Evolutionary conservation across 1,284 basidiomycete genomes (phyloP), one percentile per base, ranked within the genome.

Genomic region (Trametes sp.): DNA sequence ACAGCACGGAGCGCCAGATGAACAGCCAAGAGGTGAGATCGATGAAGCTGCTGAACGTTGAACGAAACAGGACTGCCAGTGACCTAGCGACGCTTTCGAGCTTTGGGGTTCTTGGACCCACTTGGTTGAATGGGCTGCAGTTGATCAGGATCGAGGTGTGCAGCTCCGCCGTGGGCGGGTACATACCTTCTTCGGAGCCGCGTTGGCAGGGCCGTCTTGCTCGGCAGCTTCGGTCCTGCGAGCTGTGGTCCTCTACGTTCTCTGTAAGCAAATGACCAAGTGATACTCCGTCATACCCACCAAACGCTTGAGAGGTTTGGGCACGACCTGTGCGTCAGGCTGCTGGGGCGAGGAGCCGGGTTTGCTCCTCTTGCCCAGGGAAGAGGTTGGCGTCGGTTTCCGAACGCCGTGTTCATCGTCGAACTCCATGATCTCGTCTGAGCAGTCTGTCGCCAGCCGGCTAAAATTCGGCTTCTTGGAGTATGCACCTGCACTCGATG

Each of bases 381-480:
- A 60, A 11, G 65, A 59, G 11, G 66, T 57, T 5, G 68, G 61
- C 26, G 59, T 46, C 9, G 50, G 21, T 19, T 51, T 55, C 9
- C 50, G 61, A 53, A 9, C 59, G 23, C 51, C 23, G 13, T 29
- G 38, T 6, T 62, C 57, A 31, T 73, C 74, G 23, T 75, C 73
- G 42, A 75, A 73, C 33, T 72, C 71, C n/a, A 69, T 55, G 53
- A 75, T 75, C 21, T 75, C 75, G 59, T 77, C 75, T 9, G 74
- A 74, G 11, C 65, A 67, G 53, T 72, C 69, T 28, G 71, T 68
- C 6, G 69, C 72, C 7, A 76, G 69, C 49, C 68, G 67, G 16
- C 70, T 66, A 59, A 77, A 77, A 2, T 52, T 69, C 5, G 62
- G 64, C 59, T 68, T 74, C 58, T 68, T 73, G 13, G n/a, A 10